Evolutionary conservation across 495 filamentous ascomycete species (phyloP), one percentile per base, ranked within the genome.

Genomic region (Lasiosphaeriaceae sp.): DNA sequence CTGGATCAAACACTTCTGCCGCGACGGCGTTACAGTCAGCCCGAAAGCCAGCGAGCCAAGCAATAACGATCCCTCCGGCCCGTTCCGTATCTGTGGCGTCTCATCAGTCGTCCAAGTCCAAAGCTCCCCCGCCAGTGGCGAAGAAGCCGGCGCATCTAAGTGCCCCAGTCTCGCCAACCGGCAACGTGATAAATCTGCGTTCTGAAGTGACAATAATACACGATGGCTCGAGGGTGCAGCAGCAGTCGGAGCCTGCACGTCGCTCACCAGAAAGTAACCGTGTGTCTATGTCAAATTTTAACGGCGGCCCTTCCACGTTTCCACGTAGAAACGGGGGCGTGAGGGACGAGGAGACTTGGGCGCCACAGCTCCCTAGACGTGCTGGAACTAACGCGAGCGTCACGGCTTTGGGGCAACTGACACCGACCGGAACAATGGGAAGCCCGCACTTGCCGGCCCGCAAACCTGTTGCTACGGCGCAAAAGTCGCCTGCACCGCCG

Each of bases 121-220:
- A 77, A 61, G 63, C 69, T 0, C 65, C 78, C 14, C 80, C 80
- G n/a, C 80, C 80, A 0, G 70, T 83, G 47, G 80, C 77, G 3
- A 72, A 71, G 50, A 83, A 83, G 55, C 80, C 80, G 1, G 71
- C 77, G 6, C 78, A 82, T 62, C 73, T 83, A 14, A 66, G 63
- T 12, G 65, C 54, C 3, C 66, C 71, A 12, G 61, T 61, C 16
- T 76, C 77, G 1, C 71, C 77, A 3, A 56, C 59, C 5, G 66
- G 56, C 29, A 56, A 44, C n/a, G 26, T 21, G 20, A 11, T 49
- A 19, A 39, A 16, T 8, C 59, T n/a, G 37, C 21, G n/a, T 2
- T 48, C 58, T 6, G 56, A 59, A 0, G 12, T 12, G 11, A 61
- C 48, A 0, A 17, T 39, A 2, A 45, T 31, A 16, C 20, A 5